Conservation (phyloP, 768 basidiomycete species). For the Macrocybe gigantea region DNA sequence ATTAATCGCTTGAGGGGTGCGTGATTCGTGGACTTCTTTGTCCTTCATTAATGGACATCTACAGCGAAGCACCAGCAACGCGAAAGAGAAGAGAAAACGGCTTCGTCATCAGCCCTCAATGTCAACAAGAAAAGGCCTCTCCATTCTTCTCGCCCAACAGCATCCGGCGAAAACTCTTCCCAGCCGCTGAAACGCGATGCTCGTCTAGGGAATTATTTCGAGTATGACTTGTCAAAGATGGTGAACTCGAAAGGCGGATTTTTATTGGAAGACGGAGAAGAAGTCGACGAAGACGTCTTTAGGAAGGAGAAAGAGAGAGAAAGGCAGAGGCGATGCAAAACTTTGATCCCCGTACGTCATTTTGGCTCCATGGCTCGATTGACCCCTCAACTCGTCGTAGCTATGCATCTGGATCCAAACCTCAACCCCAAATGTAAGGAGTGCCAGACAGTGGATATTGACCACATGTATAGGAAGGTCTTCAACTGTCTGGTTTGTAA, state of each 20-base stretch:
- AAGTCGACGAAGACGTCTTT: conserved; percentile 68
- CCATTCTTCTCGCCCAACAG: conserved; percentile 51
- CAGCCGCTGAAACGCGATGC: conserved; percentile 65
- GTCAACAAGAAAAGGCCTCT: conserved; percentile 74
- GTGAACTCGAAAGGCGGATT: conserved; percentile 97
- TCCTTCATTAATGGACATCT: background rate
- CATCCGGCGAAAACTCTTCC: conserved; percentile 39
- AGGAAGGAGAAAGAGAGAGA: conserved; percentile 81
- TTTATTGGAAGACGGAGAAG: conserved; percentile 82
- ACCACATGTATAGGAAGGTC: conserved; percentile 72
- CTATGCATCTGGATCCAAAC: conserved; percentile 67
- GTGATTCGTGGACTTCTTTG: background rate
- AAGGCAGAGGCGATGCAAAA: conserved; percentile 71
- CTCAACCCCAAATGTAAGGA: conserved; percentile 82
- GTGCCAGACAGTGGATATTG: conserved; percentile 86
- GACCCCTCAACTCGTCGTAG: conserved; percentile 30
- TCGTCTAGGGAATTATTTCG: conserved; percentile 87
- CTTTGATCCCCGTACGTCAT: conserved; percentile 61
- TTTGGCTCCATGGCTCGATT: background rate
- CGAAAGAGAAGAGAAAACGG: conserved; percentile 50
- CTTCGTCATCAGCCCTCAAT: conserved; percentile 45
- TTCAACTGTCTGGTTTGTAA: conserved; percentile 87
- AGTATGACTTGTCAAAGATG: conserved; percentile 96
- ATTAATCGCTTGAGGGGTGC: conserved; percentile 75
- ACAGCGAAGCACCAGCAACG: conserved; percentile 75